Conservation (phyloP, 2,329 filamentous ascomycete species). For the Sclerotinia nivalis region DNA sequence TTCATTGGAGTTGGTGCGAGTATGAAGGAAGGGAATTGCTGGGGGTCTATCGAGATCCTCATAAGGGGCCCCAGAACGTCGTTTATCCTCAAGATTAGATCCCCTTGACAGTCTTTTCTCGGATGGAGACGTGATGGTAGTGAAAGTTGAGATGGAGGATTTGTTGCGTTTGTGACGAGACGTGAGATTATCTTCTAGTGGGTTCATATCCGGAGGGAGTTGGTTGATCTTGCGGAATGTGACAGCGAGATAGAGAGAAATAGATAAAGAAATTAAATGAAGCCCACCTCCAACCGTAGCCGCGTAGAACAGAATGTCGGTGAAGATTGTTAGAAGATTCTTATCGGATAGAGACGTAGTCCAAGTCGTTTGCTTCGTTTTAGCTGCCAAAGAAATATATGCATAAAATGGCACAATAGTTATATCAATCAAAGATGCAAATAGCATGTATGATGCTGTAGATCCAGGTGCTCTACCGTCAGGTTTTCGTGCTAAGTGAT, state of each 20-base stretch:
- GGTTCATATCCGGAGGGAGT: slow-evolving; percentile 93
- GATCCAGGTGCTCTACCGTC: slow-evolving; percentile 73
- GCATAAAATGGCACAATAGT: slow-evolving; percentile 56
- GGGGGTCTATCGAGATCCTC: slow-evolving; percentile 51
- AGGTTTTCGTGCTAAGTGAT: slow-evolving; percentile 72
- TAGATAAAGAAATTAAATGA: slow-evolving; percentile 67
- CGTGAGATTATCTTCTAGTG: slow-evolving; percentile 82
- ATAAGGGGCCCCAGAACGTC: slow-evolving; percentile 48
- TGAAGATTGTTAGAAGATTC: slow-evolving; percentile 57
- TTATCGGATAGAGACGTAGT: slow-evolving; percentile 63
- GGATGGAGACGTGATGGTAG: slow-evolving; percentile 41
- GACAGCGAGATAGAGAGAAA: slow-evolving; percentile 74
- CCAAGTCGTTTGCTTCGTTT: slow-evolving; percentile 54
- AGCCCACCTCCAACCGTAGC: slow-evolving; percentile 64
- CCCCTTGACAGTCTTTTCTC: slow-evolving; percentile 60
- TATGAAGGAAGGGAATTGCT: slow-evolving; percentile 78
- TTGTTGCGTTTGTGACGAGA: slow-evolving; percentile 79
- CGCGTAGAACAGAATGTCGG: slow-evolving; percentile 67
- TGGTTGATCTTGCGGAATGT: slow-evolving; percentile 80
- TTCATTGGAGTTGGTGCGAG: slow-evolving; percentile 63
- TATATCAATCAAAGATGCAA: slow-evolving; percentile 72
- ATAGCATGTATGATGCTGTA: slow-evolving; percentile 86
- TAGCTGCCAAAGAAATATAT: slow-evolving; percentile 53
- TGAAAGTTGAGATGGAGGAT: slow-evolving; percentile 44
- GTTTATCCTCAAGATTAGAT: slow-evolving; percentile 46